Evolutionary conservation across 1,139 yeast species (phyloP), one percentile per base, ranked within the genome.

Genomic region (Yamadazyma triangularis): DNA sequence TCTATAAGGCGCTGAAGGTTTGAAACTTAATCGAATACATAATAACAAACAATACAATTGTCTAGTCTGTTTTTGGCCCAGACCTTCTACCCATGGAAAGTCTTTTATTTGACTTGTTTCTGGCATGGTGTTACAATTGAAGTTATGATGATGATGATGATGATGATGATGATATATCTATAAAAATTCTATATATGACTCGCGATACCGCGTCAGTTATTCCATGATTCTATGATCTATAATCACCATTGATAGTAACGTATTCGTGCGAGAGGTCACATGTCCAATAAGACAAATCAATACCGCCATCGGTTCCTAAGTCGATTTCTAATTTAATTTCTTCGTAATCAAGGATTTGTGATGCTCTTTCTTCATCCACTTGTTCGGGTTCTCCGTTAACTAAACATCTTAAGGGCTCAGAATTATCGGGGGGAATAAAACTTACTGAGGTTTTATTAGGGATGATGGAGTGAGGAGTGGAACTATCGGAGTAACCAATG

Each of bases 211-310:
- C n/a, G n/a, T n/a, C n/a, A n/a, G n/a, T n/a, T n/a, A n/a, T n/a
- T n/a, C n/a, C n/a, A n/a, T n/a, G n/a, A n/a, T n/a, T n/a, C n/a
- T n/a, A 66, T 3, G 79, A 71, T 50, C 96, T 70, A 60, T 89
- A 89, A 52, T 88, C 96, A 31, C 96, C 96, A 50, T 89, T 89
- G 49, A 89, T 89, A 16, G 95, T 83, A 23, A 91, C 91, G 47
- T 89, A 91, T 48, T 91, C 98, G 50, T 91, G 96, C 14, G 91
- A 67, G 42, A 93, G 64, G 55, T 91, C 99, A 61, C 98, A 91
- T 3, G 98, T 91, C 97, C 97, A 91, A 67, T 83, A 85, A 35
- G 72, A 73, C 26, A 95, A 83, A 12, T 61, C 58, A 32, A 70
- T 69, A 20, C 82, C 86, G 3, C 80, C 81, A 15, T 89, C 89